A percentile compares a stretch with the other conserved stretches of the same genome.
phyloP scores from a whole-genome alignment of 2,329 filamentous ascomycete genomes.

The Talaromyces verruculosus region DNA sequence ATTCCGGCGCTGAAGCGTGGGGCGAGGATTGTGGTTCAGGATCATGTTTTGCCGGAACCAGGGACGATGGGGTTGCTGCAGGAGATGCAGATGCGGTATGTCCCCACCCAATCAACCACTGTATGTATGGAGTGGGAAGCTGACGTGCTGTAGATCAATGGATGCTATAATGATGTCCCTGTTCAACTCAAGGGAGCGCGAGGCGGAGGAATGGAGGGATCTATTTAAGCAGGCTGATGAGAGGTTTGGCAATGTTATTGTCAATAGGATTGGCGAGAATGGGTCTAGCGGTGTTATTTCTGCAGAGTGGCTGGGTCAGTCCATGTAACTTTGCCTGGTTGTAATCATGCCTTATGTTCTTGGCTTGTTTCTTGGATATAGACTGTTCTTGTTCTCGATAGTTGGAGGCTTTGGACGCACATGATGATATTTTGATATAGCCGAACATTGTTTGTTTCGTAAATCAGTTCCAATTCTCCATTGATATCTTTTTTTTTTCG shows the following conservation, averaged over 20 bases:
- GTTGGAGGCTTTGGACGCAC: background rate
- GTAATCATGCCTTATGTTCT: no score
- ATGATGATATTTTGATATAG: background rate
- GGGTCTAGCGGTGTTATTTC: conserved; percentile 20
- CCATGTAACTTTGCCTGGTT: background rate
- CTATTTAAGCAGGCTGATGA: conserved; percentile 47
- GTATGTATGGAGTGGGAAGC: no score
- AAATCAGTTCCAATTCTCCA: background rate
- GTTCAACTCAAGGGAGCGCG: conserved; percentile 55
- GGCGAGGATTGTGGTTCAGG: conserved; percentile 22
- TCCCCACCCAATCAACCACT: background rate
- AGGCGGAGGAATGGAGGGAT: conserved; percentile 47
- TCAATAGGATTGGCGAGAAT: conserved; percentile 15
- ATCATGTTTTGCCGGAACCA: conserved; percentile 24
- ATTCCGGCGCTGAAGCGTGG: conserved; percentile 28
- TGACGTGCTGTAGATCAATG: conserved; percentile 40
- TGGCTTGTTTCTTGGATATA: background rate
- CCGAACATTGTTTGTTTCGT: background rate
- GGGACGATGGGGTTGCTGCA: conserved; percentile 21
- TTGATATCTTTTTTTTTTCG: no score
- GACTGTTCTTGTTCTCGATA: background rate
- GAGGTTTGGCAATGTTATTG: background rate
- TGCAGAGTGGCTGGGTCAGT: conserved; percentile 15
- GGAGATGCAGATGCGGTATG: conserved; percentile 23
- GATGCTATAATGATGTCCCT: conserved; percentile 55